These are phyloP conservation scores for Termitomyces heimii DNA, from an alignment of 768 basidiomycete genomes.

Conservation along the genomic window DNA sequence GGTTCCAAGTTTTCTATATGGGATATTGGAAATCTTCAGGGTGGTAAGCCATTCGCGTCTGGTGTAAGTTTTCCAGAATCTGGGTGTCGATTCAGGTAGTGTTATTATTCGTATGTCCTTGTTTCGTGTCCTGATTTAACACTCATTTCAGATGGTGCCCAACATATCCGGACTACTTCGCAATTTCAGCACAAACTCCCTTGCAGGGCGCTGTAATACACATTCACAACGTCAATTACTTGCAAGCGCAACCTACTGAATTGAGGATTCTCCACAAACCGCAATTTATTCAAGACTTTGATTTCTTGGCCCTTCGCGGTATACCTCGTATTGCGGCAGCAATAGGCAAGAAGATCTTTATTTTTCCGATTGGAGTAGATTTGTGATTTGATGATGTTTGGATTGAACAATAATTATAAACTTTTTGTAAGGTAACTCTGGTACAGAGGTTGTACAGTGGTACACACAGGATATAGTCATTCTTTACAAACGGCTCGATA, in stretches of 20 bases:
- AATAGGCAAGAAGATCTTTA: conserved; percentile 48
- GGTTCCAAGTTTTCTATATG: conserved; percentile 70
- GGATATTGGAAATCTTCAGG: conserved; percentile 67
- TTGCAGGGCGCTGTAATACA: conserved; percentile 61
- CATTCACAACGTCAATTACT: conserved; percentile 61
- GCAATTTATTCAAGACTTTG: conserved; percentile 66
- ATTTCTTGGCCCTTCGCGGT: conserved; percentile 58
- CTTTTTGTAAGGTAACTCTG: conserved; percentile 1
- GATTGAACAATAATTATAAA: neutral
- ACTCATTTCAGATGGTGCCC: conserved; percentile 60
- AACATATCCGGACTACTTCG: conserved; percentile 73
- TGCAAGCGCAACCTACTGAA: conserved; percentile 56
- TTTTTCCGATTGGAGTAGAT: conserved; percentile 65
- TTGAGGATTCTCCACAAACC: conserved; percentile 58
- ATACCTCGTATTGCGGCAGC: conserved; percentile 67
- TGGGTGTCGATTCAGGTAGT: conserved; percentile 61
- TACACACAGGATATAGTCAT: conserved; percentile 1
- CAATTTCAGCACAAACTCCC: conserved; percentile 58
- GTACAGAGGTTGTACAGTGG: neutral
- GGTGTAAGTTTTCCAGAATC: conserved; percentile 65
- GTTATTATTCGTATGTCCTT: neutral
- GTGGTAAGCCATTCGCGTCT: conserved; percentile 64
- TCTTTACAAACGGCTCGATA: neutral
- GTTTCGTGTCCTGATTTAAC: neutral
- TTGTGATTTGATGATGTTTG: conserved; percentile 18